Base-by-base conservation (phyloP, 2,329 filamentous ascomycete species). In the Hymenotorrendiella dingleyae region DNA sequence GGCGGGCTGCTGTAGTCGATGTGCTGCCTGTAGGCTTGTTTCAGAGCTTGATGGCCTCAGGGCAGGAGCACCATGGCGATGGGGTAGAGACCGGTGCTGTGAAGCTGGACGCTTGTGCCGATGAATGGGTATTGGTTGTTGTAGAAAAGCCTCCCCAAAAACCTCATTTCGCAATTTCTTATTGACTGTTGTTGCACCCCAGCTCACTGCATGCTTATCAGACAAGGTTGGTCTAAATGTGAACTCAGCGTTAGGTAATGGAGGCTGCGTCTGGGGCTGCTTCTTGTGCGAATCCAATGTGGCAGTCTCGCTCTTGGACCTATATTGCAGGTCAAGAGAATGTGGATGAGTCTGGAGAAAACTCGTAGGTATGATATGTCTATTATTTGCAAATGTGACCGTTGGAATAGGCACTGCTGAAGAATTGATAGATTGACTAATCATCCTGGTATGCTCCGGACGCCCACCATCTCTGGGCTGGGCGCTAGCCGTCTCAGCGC, bases 131-230 rank as follows among this genome's bases (percentile, higher is more conserved):
- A 95, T 85, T 0, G 85, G 81, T 40, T 89, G 84, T 46, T 89
- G 87, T 32, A 88, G 71, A 58, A 96, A 96, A 0, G 91, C 91
- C 60, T 96, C 90, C 28, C 89, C 86, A 58, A 96, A 84, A 1
- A 96, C 89, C 62, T 94, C 87, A 60, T 94, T 91, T 46, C 90
- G 83, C 28, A 97, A 67, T 46, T 83, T 80, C 55, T 86, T 84
- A 61, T 97, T 97, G 45, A 96, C 86, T 17, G 84, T 90, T 0
- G 90, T 96, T 12, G 89, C 88, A 6, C 91, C 90, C 90, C 91
- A 96, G 56, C 79, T 82, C 52, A 78, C 78, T 6, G 78, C 74
- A 55, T 74, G 71, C 16, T 74, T 69, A 32, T 78, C 71, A 19
- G 78, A 73, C 46, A 82, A 56, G 3, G 56, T 61, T 4, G 73